Percentiles rank a stretch among this genome's conserved stretches.
These are phyloP conservation scores for Botrytis hyacinthi DNA, from an alignment of 2,329 filamentous ascomycete genomes.

Conservation along the genomic window DNA sequence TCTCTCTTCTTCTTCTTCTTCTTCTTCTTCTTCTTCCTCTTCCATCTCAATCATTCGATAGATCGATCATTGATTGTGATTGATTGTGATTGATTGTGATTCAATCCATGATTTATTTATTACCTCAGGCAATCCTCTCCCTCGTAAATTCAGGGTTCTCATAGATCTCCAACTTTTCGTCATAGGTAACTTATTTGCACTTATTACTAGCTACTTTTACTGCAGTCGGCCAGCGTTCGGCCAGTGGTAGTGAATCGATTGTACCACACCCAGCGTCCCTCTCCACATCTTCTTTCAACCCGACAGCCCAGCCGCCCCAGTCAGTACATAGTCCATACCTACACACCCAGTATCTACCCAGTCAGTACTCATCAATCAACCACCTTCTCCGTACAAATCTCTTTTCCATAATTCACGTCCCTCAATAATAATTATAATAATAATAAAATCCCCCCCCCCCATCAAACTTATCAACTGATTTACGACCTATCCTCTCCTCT, in stretches of 20 bases:
- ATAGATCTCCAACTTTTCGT: neutral
- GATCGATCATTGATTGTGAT: too few species aligned
- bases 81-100: too few species aligned
- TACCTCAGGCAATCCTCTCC: neutral
- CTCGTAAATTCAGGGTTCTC: neutral
- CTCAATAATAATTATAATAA: neutral
- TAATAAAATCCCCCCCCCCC: neutral
- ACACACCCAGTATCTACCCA: neutral
- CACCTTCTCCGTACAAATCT: neutral
- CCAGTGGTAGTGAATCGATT: neutral
- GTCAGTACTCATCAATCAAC: neutral
- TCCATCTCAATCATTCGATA: neutral
- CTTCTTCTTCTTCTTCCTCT: too few species aligned
- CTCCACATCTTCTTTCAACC: neutral
- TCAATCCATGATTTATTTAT: neutral
- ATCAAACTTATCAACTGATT: neutral
- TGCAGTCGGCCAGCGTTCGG: neutral
- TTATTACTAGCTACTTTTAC: neutral
- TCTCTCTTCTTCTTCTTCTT: too few species aligned
- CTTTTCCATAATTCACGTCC: neutral
- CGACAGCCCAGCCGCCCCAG: neutral
- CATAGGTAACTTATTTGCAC: neutral
- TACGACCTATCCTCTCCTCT: neutral
- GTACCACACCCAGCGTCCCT: neutral
- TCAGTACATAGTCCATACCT: neutral